phyloP scores from a whole-genome alignment of 2,329 filamentous ascomycete species.

The Aspergillus aculeatus region DNA sequence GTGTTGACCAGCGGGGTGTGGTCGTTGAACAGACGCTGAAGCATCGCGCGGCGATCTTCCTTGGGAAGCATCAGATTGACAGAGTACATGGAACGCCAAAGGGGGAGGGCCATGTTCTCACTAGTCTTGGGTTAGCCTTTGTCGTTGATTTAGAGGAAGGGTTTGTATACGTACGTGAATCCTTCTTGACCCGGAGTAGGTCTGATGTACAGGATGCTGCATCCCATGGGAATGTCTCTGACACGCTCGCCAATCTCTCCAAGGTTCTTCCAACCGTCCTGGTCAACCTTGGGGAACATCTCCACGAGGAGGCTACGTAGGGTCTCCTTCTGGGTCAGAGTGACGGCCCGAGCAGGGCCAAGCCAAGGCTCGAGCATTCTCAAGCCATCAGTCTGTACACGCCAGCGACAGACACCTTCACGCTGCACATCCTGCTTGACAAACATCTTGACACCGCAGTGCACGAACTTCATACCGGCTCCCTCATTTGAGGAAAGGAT shows the following conservation, averaged over 20 bases:
- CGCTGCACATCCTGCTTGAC: slow-evolving; percentile 94
- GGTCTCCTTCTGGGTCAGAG: slow-evolving; percentile 73
- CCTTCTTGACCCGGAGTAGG: slow-evolving; percentile 60
- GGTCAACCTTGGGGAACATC: slow-evolving; percentile 90
- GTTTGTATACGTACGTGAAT: slow-evolving; percentile 44
- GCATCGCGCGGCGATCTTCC: slow-evolving; percentile 89
- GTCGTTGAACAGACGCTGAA: slow-evolving; percentile 88
- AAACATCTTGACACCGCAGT: slow-evolving; percentile 98
- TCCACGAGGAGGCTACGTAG: slow-evolving; percentile 81
- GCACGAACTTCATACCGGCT: slow-evolving; percentile 89
- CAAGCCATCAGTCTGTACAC: slow-evolving; percentile 92
- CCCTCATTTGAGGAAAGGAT: slow-evolving; percentile 87
- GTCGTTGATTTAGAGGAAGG: background rate
- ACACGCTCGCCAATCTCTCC: slow-evolving; percentile 86
- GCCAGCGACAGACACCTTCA: slow-evolving; percentile 84
- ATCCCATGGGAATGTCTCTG: slow-evolving; percentile 79
- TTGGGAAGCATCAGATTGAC: slow-evolving; percentile 98
- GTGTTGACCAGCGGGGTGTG: slow-evolving; percentile 75
- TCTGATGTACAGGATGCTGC: slow-evolving; percentile 83
- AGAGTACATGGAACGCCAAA: slow-evolving; percentile 90
- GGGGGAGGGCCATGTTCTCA: slow-evolving; percentile 82
- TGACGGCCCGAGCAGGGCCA: slow-evolving; percentile 71
- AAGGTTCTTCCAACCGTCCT: slow-evolving; percentile 70
- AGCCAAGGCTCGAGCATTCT: slow-evolving; percentile 89
- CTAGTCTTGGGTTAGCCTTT: slow-evolving; percentile 32